Percentiles rank a stretch among this genome's conserved stretches.
Conservation (phyloP, 345 rosid genomes). For the Hibiscus syriacus region DNA sequence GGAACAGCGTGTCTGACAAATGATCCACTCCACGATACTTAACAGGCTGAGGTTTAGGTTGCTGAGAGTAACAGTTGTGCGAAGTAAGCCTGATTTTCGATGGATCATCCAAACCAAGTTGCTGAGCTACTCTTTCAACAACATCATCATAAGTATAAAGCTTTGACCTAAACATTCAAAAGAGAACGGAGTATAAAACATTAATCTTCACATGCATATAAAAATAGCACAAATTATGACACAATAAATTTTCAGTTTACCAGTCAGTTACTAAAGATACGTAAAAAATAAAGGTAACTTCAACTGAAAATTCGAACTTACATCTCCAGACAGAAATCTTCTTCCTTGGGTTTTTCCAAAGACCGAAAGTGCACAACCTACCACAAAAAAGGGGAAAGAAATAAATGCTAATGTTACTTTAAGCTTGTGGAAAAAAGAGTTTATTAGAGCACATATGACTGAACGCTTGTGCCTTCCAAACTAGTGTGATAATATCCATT, state of each 20-base stretch:
- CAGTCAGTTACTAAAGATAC: neutral
- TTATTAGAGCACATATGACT: neutral
- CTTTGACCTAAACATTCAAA: conserved; percentile 59
- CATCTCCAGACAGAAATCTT: conserved; percentile 84
- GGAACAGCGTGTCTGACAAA: conserved; percentile 80
- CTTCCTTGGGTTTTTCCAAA: conserved; percentile 85
- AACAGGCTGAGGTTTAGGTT: conserved; percentile 67
- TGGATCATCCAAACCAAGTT: conserved; percentile 60
- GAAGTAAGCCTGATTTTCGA: conserved; percentile 66
- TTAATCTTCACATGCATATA: neutral
- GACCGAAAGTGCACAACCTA: conserved; percentile 86
- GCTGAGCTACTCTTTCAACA: conserved; percentile 61
- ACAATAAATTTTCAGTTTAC: neutral
- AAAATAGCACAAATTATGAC: neutral
- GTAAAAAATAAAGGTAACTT: neutral
- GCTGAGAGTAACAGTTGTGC: conserved; percentile 68
- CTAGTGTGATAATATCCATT: neutral
- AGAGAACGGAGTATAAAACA: neutral
- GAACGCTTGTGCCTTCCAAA: neutral
- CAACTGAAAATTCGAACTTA: conserved; percentile 35
- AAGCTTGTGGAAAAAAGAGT: neutral
- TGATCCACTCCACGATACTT: conserved; percentile 63
- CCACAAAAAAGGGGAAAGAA: neutral
- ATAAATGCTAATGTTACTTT: neutral
- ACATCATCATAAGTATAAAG: conserved; percentile 87